These are phyloP conservation scores for Phytophthora aleatoria DNA, from an alignment of 352 stramenopile genomes.

Conservation along the genomic window DNA sequence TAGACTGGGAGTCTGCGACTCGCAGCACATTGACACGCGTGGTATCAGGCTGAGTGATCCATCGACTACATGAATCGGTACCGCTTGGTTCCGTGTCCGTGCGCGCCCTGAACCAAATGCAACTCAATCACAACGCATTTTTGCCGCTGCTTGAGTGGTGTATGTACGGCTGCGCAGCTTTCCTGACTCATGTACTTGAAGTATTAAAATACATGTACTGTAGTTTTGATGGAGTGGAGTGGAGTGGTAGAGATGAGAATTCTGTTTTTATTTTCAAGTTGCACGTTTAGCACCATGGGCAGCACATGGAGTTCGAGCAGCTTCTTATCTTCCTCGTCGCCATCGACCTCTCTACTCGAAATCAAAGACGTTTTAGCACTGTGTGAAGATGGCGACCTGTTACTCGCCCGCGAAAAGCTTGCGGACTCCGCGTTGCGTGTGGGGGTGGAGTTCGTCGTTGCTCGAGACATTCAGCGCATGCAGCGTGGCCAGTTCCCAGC, in stretches of 20 bases:
- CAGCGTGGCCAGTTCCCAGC: slow-evolving; percentile 53
- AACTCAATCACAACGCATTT: neutral
- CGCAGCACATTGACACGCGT: neutral
- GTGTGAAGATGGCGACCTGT: slow-evolving; percentile 59
- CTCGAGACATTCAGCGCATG: slow-evolving; percentile 50
- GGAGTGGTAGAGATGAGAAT: neutral
- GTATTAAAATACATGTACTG: too few species aligned
- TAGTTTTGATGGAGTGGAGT: too few species aligned
- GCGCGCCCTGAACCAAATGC: neutral
- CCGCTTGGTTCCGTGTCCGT: neutral
- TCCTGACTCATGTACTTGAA: too few species aligned
- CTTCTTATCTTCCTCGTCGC: slow-evolving; percentile 2
- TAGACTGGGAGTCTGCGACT: neutral
- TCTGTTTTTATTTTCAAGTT: slow-evolving; percentile 5
- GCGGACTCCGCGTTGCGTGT: slow-evolving; percentile 38
- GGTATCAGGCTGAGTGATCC: neutral
- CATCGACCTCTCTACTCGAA: slow-evolving; percentile 11
- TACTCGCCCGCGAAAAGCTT: slow-evolving; percentile 56
- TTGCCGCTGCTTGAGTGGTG: too few species aligned
- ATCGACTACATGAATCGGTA: neutral
- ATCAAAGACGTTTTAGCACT: slow-evolving; percentile 51
- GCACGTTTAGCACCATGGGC: slow-evolving; percentile 18
- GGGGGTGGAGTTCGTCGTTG: slow-evolving; percentile 45
- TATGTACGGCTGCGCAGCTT: too few species aligned
- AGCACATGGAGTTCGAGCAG: slow-evolving; percentile 22